Conservation (phyloP, 306 rosid species). For the Ochetophila trinervis region DNA sequence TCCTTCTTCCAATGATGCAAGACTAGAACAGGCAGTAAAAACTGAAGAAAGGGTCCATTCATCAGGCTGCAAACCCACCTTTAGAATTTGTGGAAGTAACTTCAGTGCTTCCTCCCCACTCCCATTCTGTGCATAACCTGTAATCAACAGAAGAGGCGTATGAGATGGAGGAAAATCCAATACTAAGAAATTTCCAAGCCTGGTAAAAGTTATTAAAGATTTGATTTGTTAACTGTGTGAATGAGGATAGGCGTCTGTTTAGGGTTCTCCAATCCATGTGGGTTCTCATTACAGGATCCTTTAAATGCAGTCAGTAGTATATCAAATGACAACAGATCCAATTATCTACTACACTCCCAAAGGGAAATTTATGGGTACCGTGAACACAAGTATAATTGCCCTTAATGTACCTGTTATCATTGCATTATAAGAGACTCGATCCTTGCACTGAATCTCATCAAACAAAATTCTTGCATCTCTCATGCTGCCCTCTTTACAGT, state of each 20-base stretch:
- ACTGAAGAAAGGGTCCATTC: constrained; percentile 42
- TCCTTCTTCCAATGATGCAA: constrained; percentile 41
- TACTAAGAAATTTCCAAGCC: background rate
- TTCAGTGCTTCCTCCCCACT: constrained; percentile 46
- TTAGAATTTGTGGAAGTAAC: constrained; percentile 38
- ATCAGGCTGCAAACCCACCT: constrained; percentile 40
- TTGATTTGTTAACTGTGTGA: background rate
- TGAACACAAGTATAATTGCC: background rate
- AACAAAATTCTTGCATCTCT: constrained; percentile 44
- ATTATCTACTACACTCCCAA: background rate
- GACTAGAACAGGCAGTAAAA: constrained; percentile 45
- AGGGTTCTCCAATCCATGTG: too few species aligned
- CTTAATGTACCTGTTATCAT: constrained; percentile 42
- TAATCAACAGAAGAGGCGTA: background rate
- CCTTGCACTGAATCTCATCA: constrained; percentile 36
- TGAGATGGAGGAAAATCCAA: background rate
- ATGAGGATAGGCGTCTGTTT: too few species aligned
- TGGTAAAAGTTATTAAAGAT: too few species aligned
- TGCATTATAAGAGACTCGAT: constrained; percentile 49
- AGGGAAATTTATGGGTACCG: background rate
- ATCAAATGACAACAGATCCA: background rate
- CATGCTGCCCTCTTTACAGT: constrained; percentile 44
- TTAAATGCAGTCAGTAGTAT: background rate
- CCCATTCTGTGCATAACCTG: constrained; percentile 50
- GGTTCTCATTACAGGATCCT: too few species aligned